These are phyloP conservation scores for Fraxinus pennsylvanica DNA, from an alignment of 257 asterid species.

Conservation along the genomic window DNA sequence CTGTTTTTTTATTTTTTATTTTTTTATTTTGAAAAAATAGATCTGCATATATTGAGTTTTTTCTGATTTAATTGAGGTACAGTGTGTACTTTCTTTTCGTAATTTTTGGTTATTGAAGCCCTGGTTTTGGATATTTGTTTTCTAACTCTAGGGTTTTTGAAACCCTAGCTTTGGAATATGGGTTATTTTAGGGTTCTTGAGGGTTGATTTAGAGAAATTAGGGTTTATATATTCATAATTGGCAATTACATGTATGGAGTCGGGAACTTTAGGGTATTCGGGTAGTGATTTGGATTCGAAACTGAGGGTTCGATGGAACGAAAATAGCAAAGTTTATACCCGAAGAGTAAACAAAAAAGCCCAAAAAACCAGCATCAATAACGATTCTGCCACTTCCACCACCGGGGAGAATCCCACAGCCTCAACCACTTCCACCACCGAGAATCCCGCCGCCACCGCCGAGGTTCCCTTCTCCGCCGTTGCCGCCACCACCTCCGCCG, in stretches of 20 bases:
- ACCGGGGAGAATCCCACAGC: slow-evolving; percentile 18
- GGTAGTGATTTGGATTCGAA: slow-evolving; percentile 25
- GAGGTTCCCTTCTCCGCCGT: neutral
- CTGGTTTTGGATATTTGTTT: neutral
- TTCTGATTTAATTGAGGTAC: neutral
- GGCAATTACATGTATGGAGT: slow-evolving; percentile 40
- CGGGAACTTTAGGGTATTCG: slow-evolving; percentile 31
- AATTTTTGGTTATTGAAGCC: neutral
- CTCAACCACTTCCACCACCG: slow-evolving; percentile 20
- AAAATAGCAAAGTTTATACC: slow-evolving; percentile 34
- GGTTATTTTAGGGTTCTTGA: slow-evolving; percentile 11
- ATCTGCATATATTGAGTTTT: neutral
- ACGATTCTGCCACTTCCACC: neutral
- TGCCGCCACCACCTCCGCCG: neutral
- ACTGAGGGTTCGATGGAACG: slow-evolving; percentile 33
- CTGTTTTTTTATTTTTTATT: neutral
- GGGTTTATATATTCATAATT: slow-evolving; percentile 21
- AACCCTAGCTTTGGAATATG: slow-evolving; percentile 20
- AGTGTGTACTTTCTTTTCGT: neutral
- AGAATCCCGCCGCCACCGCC: slow-evolving; percentile 12
- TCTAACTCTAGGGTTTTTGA: slow-evolving; percentile 15
- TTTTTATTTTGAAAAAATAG: neutral
- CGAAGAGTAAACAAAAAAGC: slow-evolving; percentile 31
- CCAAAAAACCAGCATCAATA: slow-evolving; percentile 16
- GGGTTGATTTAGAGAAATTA: slow-evolving; percentile 27